phyloP scores from a whole-genome alignment of 768 basidiomycete species.

The Brasilioporus rufonigricans region DNA sequence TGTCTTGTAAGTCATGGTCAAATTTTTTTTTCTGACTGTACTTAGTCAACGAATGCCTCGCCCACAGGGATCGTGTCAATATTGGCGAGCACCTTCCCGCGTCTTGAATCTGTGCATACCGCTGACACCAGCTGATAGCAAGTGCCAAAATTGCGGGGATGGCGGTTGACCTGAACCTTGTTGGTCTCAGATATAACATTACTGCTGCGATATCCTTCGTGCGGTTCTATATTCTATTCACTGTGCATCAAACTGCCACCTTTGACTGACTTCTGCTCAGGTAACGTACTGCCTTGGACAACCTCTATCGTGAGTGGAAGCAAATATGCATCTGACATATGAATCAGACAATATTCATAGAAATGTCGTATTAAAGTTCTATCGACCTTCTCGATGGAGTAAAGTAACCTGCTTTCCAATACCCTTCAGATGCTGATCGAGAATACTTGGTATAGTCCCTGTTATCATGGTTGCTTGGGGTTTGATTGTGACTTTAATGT shows the following conservation, averaged over 20 bases:
- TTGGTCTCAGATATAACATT: neutral
- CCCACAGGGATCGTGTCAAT: neutral
- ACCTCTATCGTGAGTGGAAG: neutral
- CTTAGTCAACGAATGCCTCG: neutral
- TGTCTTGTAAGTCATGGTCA: neutral
- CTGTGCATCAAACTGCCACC: neutral
- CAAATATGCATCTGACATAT: neutral
- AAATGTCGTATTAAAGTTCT: neutral
- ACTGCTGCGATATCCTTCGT: neutral
- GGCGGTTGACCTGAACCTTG: neutral
- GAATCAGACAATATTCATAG: neutral
- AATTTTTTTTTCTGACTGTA: neutral
- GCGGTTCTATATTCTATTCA: neutral
- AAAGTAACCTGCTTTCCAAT: neutral
- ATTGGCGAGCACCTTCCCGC: neutral
- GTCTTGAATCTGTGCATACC: neutral
- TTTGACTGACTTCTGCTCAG: neutral
- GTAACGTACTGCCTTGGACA: neutral
- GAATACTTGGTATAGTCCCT: neutral
- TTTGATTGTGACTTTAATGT: neutral
- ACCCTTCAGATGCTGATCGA: neutral
- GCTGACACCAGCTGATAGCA: neutral
- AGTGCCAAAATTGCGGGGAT: neutral
- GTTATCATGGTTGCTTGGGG: neutral
- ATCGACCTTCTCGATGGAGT: constrained; percentile 1